phyloP scores from a whole-genome alignment of 192 early-diverging fungal genomes.

The Linnemannia zychae region DNA sequence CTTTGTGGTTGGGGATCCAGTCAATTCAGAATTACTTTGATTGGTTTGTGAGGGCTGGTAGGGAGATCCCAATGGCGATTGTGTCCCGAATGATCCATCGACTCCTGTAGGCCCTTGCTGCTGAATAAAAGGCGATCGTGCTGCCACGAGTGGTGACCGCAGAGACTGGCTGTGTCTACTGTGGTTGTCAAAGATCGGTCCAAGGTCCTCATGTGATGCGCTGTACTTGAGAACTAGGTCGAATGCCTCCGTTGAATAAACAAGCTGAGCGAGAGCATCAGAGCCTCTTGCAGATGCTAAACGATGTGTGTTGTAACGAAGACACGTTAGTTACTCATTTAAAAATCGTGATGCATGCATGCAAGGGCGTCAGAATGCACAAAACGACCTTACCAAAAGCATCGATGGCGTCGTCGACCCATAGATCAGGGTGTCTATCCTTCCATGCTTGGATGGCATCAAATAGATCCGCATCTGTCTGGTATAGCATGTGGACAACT shows the following conservation, averaged over 20 bases:
- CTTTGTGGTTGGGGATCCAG: background rate
- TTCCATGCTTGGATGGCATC: constrained; percentile 50
- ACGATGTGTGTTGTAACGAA: background rate
- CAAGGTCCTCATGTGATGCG: constrained; percentile 19
- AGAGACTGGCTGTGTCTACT: background rate
- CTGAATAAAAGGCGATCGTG: background rate
- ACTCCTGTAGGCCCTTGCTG: background rate
- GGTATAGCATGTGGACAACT: constrained; percentile 37
- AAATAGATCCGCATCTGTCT: constrained; percentile 36
- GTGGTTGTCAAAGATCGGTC: constrained; percentile 17
- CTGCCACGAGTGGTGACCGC: constrained; percentile 1
- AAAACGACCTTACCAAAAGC: constrained; percentile 31
- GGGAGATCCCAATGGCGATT: background rate
- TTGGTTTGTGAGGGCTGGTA: background rate
- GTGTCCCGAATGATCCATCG: background rate
- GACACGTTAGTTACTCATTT: background rate
- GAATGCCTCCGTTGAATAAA: constrained; percentile 51
- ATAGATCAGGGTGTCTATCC: constrained; percentile 19
- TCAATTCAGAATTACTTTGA: background rate
- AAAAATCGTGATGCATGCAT: background rate
- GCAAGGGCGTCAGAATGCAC: background rate
- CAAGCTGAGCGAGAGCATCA: constrained; percentile 39
- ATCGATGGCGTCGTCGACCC: constrained; percentile 48
- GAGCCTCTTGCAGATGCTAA: constrained; percentile 29
- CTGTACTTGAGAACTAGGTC: constrained; percentile 41